Evolutionary conservation across 768 basidiomycete genomes (phyloP).

Genomic region (Rhodotorula taiwanensis): DNA sequence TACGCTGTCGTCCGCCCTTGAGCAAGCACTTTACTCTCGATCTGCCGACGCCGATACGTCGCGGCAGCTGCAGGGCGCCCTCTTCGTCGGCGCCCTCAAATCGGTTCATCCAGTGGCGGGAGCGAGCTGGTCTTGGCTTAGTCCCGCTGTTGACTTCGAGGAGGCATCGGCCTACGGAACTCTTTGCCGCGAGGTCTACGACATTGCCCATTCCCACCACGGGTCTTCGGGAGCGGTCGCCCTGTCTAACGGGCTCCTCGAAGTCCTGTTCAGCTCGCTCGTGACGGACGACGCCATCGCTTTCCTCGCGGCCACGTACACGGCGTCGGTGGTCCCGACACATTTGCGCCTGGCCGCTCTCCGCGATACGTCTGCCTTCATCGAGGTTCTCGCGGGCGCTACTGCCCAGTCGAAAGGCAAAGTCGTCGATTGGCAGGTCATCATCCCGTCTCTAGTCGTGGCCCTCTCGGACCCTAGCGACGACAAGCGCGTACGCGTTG

Average conservation of each 20-base stretch:
- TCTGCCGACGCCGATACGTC: conserved; percentile 33
- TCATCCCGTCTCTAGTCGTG: conserved; percentile 43
- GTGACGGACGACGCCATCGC: conserved; percentile 60
- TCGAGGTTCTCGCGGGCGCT: conserved; percentile 59
- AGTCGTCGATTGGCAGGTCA: conserved; percentile 46
- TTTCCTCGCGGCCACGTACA: conserved; percentile 73
- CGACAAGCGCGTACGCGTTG: conserved; percentile 42
- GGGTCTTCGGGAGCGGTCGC: conserved; percentile 5
- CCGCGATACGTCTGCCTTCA: conserved; percentile 68
- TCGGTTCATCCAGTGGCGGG: conserved; percentile 30
- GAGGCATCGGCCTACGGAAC: conserved; percentile 50
- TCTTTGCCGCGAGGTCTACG: conserved; percentile 63
- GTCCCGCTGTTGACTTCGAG: conserved; percentile 17
- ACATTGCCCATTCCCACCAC: conserved; percentile 60
- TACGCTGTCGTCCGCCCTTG: neutral
- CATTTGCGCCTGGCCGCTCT: conserved; percentile 56
- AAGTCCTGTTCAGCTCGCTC: conserved; percentile 60
- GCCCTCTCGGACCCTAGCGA: conserved; percentile 22
- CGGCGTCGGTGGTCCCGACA: conserved; percentile 16
- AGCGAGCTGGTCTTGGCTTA: conserved; percentile 28
- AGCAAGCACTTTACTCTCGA: conserved; percentile 35
- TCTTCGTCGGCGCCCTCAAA: conserved; percentile 37
- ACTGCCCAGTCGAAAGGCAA: conserved; percentile 50
- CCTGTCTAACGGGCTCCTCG: conserved; percentile 47
- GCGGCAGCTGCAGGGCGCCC: conserved; percentile 32